Conservation (phyloP, 495 filamentous ascomycete species). For the Xylaria grammica region DNA sequence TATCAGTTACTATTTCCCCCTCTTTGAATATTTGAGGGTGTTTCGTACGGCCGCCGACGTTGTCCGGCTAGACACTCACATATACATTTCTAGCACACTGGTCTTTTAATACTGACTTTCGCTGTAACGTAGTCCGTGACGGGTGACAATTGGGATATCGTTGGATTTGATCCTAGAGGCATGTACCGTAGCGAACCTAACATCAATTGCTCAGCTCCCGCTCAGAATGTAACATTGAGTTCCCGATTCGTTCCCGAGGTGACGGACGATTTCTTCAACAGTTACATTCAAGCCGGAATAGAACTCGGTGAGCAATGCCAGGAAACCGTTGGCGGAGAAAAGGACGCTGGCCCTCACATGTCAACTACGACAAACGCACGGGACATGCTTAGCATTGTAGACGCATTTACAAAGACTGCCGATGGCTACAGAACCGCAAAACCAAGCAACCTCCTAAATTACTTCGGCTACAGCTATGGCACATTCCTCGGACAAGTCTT, state of each 20-base stretch:
- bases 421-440: slow-evolving; percentile 3
- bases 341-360: slow-evolving; percentile 5
- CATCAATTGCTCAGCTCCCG: slow-evolving; percentile 37
- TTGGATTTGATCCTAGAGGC: slow-evolving; percentile 47
- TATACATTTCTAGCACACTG: too few species aligned
- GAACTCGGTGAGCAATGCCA: slow-evolving; percentile 2
- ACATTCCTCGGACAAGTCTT: slow-evolving; percentile 58
- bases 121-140: slow-evolving; percentile 12
- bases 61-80: too few species aligned
- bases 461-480: slow-evolving; percentile 56
- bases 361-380: slow-evolving; percentile 33
- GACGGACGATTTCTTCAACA: slow-evolving; percentile 2
- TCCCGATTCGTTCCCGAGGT: slow-evolving; percentile 8
- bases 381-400: slow-evolving; percentile 48
- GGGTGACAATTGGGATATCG: slow-evolving; percentile 32
- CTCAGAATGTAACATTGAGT: neutral
- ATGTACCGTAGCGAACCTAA: slow-evolving; percentile 42
- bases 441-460: slow-evolving; percentile 27
- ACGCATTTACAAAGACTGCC: slow-evolving; percentile 36
- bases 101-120: slow-evolving; percentile 30
- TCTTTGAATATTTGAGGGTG: too few species aligned
- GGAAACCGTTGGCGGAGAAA: slow-evolving; percentile 4
- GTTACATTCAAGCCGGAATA: neutral
- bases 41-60: too few species aligned
- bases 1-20: neutral